Base-by-base conservation (phyloP, 129 eudicot genomes). In the Lonicera japonica region DNA sequence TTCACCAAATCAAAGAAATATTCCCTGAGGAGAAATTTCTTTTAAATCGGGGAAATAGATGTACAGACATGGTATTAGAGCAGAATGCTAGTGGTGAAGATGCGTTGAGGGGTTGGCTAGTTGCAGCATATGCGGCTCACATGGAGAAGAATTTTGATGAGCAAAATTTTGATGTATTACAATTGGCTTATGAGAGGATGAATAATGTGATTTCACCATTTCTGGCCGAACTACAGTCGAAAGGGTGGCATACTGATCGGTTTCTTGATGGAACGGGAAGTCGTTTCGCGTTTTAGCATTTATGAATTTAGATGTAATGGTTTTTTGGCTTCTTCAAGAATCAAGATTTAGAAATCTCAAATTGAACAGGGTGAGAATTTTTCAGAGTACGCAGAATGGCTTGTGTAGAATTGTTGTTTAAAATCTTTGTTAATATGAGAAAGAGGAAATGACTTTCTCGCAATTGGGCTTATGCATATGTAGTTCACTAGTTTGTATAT, bases 211-310 rank as follows among this genome's bases (percentile, higher is more conserved):
- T 87, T 56, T 74, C 86, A 17, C 71, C 69, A 11, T 79, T 92
- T 65, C 8, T 85, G 9, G 73, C 88, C 21, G 80, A 85, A 74
- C 64, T 92, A 64, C 95, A 82, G 76, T 75, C 78, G 5, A 92
- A 80, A 74, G 98, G 98, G 24, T 92, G 98, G 98, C 98, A 92
- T 75, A 85, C 95, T 2, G 98, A 92, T 75, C 98, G 95, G 9
- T 92, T 87, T 72, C 88, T 92, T 73, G 96, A 92, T 76, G 98
- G 98, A 54, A 77, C 86, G 1, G 98, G 96, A 58, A 74, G 68
- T 25, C 91, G 98, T 21, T 87, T 84, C 69, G 77, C 87, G 17
- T 67, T 66, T 24, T 82, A 64, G 64, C 50, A 10, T 43, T 10
- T 43, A 3, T 8, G 16, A 43, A 14, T 43, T 8, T 14, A 1